Base-by-base conservation (phyloP, 176 grass and related monocot species). In the Dendrocalamus sinicus region DNA sequence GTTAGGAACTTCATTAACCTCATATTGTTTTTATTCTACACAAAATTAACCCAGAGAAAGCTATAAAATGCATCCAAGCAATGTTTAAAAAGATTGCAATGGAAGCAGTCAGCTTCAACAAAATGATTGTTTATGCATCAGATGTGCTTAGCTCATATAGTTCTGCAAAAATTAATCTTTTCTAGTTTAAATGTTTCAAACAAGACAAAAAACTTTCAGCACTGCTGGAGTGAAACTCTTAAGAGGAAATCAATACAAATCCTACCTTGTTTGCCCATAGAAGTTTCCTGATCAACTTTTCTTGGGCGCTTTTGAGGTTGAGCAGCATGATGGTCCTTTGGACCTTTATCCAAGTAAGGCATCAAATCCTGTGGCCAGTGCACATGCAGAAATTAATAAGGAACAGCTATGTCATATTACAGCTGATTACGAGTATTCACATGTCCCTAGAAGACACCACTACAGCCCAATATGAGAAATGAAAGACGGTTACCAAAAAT, bases 231-330 rank as follows among this genome's bases (percentile, higher is more conserved):
- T 14, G 9, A 20, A 88, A 78, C 28, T 65, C 30, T 52, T 70
- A 68, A 19, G 57, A 68, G 5, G n/a, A 67, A 40, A 73, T 24
- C 47, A 78, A 68, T 19, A 45, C 7, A 83, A 50, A 8, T 12
- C 48, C 64, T 83, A 91, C 94, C 96, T 82, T 86, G 84, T 78
- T 80, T 92, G 73, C n/a, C 44, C 6, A 80, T 44, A 41, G 66
- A 72, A 91, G 78, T 43, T 85, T 92, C 86, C 40, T 87, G 90
- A 37, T 90, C 85, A 89, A 94, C 67, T 83, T 97, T 90, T 82
- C 97, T 99, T 70, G 92, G 94, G 39, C 92, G 94, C 80, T 99
- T 99, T 41, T 94, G 97, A 80, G 94, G 94, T 84, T 94, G 92
- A 74, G 90, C 78, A 80, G 86, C 78, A 86, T 96, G 90, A 24